A percentile compares a stretch with the other conserved stretches of the same genome.
Evolutionary conservation across 2,329 filamentous ascomycete genomes (phyloP).

Genomic region (Xylariaceae sp.): DNA sequence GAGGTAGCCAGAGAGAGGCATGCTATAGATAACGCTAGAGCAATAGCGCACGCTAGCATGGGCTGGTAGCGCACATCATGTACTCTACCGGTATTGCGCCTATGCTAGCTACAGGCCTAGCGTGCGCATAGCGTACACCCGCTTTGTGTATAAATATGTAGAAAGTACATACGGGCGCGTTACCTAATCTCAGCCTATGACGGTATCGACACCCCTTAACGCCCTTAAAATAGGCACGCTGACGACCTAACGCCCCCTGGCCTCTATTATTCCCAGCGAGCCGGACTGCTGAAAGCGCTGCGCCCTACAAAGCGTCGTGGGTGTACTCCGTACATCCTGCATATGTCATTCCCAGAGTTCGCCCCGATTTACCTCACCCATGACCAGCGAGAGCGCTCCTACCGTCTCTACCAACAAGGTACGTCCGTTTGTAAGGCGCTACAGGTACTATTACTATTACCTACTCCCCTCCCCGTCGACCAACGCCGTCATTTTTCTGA

Average conservation of each 20-base stretch:
- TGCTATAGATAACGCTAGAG: not conserved
- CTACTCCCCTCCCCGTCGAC: slow-evolving; percentile 13
- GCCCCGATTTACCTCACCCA: not conserved
- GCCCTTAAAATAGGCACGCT: not conserved
- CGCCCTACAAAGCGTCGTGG: not conserved
- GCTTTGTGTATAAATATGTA: not conserved
- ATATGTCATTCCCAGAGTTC: slow-evolving; percentile 3
- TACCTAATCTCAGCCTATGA: not conserved
- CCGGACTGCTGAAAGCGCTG: slow-evolving; percentile 14
- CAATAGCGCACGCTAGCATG: not conserved
- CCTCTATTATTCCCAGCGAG: slow-evolving; percentile 6
- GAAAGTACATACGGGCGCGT: not conserved
- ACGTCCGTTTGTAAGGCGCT: not conserved
- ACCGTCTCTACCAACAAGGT: not conserved
- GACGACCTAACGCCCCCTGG: slow-evolving; percentile 15
- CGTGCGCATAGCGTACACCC: not conserved
- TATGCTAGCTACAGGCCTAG: not conserved
- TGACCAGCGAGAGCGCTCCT: not conserved
- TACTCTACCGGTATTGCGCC: not conserved
- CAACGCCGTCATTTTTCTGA: slow-evolving; percentile 16
- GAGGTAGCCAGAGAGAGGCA: not conserved
- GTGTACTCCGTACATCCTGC: slow-evolving; percentile 7
- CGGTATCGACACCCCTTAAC: not conserved
- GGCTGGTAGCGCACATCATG: not conserved
- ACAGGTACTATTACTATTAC: not conserved